Evolutionary conservation across 2,329 filamentous ascomycete species (phyloP).

Genomic region (Xylariaceae sp.): DNA sequence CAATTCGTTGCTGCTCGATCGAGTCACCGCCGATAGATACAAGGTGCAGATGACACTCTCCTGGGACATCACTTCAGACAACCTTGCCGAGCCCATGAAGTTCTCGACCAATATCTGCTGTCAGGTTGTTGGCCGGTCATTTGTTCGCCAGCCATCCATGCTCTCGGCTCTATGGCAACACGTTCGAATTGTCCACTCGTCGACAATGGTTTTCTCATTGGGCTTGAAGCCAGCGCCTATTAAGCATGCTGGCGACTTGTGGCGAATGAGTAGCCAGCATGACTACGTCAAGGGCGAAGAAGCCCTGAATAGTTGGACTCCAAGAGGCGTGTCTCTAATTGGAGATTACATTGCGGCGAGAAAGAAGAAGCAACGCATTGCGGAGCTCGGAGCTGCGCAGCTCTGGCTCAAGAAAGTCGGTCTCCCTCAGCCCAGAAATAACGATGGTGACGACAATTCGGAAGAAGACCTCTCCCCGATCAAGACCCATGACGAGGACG

Average conservation of each 20-base stretch:
- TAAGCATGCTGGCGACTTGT: conserved; percentile 86
- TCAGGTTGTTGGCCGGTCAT: conserved; percentile 78
- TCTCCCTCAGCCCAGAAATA: conserved; percentile 38
- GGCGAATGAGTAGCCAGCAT: conserved; percentile 91
- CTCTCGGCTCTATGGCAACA: conserved; percentile 83
- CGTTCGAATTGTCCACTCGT: conserved; percentile 79
- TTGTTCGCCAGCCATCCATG: conserved; percentile 80
- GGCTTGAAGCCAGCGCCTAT: conserved; percentile 82
- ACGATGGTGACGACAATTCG: conserved; percentile 35
- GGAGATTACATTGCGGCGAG: conserved; percentile 74
- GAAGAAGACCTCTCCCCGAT: conserved; percentile 34
- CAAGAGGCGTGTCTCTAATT: conserved; percentile 85
- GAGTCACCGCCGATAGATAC: conserved; percentile 87
- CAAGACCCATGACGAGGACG: conserved; percentile 37
- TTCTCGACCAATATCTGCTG: conserved; percentile 77
- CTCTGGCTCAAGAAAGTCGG: conserved; percentile 58
- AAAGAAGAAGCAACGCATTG: conserved; percentile 66
- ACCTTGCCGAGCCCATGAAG: conserved; percentile 79
- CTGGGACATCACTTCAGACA: conserved; percentile 81
- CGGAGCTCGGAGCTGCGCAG: conserved; percentile 74
- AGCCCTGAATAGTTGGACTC: conserved; percentile 74
- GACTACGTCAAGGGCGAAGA: conserved; percentile 98
- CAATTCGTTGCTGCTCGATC: conserved; percentile 85
- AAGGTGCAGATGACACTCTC: conserved; percentile 80
- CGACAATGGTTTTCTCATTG: conserved; percentile 79